Base-by-base conservation (phyloP, 176 grass and related monocot species). In the Hordeum marinum region DNA sequence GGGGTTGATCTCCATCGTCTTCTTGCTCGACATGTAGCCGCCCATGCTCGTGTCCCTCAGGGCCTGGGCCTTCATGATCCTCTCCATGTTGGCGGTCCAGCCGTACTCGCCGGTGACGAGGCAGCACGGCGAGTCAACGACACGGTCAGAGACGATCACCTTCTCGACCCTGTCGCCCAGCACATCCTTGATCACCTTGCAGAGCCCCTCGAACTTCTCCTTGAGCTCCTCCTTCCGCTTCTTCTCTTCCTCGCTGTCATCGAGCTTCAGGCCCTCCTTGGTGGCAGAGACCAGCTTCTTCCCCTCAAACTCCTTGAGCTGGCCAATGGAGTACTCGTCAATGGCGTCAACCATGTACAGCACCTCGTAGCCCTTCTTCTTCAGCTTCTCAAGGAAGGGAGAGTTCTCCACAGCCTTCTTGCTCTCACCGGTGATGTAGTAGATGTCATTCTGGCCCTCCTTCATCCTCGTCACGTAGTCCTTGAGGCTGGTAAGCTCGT, bases 371-470 rank as follows among this genome's bases (percentile, higher is more conserved):
- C 96, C 96, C 86, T 80, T 96, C 83, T 96, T 94, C 88, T 94
- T 98, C 7, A 99, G 88, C 90, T 88, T 99, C 88, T 99, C 96
- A 7, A 99, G 91, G 91, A 96, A 99, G 0, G 93, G 96, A 2
- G 96, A 99, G 83, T 99, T 99, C 88, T 99, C 96, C 15, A 99
- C 96, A 10, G 93, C 93, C 90, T 99, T 99, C 86, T 99, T 99
- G 79, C 96, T 99, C 91, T 99, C 96, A 3, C 96, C 96, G 6
- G 96, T 99, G 64, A 99, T 99, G 84, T 96, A 99, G 75, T 96
- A 99, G 48, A 96, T 94, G 25, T 99, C 96, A 0, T 24, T 99
- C 90, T 99, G 93, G n/a, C 96, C 88, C 84, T 99, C 96, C 91
- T 99, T 99, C 96, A 99, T 99, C 88, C 96, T 90, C 6, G 96